Evolutionary conservation across 2,329 filamentous ascomycete species (phyloP).

Genomic region (Colletotrichum sansevieriae): DNA sequence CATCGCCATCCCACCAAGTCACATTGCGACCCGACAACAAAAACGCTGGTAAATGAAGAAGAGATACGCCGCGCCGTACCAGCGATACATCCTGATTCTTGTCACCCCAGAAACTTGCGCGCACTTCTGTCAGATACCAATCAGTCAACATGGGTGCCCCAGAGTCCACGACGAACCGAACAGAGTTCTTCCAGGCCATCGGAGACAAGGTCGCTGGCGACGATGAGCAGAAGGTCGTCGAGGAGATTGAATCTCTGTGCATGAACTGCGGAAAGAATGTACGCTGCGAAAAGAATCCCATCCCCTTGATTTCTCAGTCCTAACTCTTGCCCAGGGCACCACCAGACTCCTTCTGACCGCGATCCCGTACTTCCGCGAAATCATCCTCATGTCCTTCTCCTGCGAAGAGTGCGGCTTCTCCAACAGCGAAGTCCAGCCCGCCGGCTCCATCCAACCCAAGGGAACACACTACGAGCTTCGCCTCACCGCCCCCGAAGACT

Average conservation of each 20-base stretch:
- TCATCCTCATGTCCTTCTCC: conserved; percentile 96
- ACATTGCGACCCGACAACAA: conserved; percentile 34
- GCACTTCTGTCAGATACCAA: neutral
- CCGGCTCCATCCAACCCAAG: conserved; percentile 90
- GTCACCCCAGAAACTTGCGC: neutral
- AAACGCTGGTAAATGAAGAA: conserved; percentile 14
- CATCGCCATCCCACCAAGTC: conserved; percentile 41
- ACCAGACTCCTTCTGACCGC: conserved; percentile 90
- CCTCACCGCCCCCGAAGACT: conserved; percentile 78
- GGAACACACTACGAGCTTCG: conserved; percentile 87
- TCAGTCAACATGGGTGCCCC: conserved; percentile 57
- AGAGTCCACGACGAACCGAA: conserved; percentile 54
- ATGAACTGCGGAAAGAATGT: conserved; percentile 89
- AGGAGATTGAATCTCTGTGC: conserved; percentile 83
- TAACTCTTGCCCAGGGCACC: conserved; percentile 69
- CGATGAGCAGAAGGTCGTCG: conserved; percentile 69
- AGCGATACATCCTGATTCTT: neutral
- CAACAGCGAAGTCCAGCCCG: conserved; percentile 95
- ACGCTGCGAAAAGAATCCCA: conserved; percentile 46
- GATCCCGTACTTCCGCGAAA: conserved; percentile 97
- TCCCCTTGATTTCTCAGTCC: conserved; percentile 38
- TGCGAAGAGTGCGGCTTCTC: conserved; percentile 91
- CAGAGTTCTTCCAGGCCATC: conserved; percentile 73
- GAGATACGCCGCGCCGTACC: conserved; percentile 10
- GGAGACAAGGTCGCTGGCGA: conserved; percentile 68